phyloP scores from a whole-genome alignment of 2,329 filamentous ascomycete species.

The Exophiala bonariae region DNA sequence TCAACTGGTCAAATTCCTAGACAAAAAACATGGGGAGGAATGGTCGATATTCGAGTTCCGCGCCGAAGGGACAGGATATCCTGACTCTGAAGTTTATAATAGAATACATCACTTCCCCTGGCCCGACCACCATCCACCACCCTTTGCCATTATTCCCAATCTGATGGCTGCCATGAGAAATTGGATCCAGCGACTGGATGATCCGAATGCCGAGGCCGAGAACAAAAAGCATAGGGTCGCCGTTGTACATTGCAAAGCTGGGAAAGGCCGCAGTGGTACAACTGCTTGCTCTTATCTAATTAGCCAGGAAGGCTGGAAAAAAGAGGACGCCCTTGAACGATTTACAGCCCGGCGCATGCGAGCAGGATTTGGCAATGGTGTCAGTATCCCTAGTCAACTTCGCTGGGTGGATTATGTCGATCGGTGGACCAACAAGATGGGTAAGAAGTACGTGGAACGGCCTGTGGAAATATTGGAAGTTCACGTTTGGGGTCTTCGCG shows the following conservation, averaged over 20 bases:
- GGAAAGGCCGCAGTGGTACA: slow-evolving; percentile 90
- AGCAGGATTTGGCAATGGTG: slow-evolving; percentile 80
- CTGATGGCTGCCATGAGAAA: slow-evolving; percentile 92
- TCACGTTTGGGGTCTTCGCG: slow-evolving; percentile 82
- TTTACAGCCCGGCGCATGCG: slow-evolving; percentile 88
- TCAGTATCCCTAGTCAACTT: slow-evolving; percentile 90
- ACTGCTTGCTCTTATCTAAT: slow-evolving; percentile 88
- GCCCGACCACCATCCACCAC: slow-evolving; percentile 95
- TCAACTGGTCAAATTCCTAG: slow-evolving; percentile 81
- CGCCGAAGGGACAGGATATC: slow-evolving; percentile 93
- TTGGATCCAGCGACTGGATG: slow-evolving; percentile 66
- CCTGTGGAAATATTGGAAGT: slow-evolving; percentile 84
- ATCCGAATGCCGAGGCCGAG: slow-evolving; percentile 31
- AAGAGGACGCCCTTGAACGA: slow-evolving; percentile 62
- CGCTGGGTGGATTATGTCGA: slow-evolving; percentile 88
- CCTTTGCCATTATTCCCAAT: slow-evolving; percentile 82
- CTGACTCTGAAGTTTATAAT: slow-evolving; percentile 82
- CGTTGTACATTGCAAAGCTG: slow-evolving; percentile 96
- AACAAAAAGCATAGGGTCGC: slow-evolving; percentile 63
- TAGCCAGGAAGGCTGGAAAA: slow-evolving; percentile 73
- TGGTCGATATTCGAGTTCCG: slow-evolving; percentile 99
- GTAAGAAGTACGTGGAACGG: slow-evolving; percentile 79
- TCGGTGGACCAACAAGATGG: slow-evolving; percentile 70
- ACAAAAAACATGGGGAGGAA: slow-evolving; percentile 75
- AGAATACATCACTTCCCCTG: slow-evolving; percentile 90